A percentile compares a stretch with the other conserved stretches of the same genome.
These are phyloP conservation scores for Seiridium unicorne DNA, from an alignment of 2,329 filamentous ascomycete species.

Conservation along the genomic window DNA sequence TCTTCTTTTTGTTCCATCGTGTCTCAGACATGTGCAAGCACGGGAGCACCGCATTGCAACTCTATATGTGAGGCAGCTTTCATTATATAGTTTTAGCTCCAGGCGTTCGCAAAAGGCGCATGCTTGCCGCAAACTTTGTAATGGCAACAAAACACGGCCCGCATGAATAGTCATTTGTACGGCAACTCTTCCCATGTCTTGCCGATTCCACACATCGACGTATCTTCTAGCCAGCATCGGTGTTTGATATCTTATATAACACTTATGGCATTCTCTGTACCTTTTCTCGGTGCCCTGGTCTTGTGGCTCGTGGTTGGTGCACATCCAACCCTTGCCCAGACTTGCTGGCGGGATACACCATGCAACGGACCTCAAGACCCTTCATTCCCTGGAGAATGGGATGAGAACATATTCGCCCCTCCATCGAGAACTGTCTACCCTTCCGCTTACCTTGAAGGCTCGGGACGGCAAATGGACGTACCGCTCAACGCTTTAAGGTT, in stretches of 20 bases:
- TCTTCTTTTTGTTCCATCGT: too few species aligned
- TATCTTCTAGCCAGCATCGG: background rate
- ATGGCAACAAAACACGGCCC: too few species aligned
- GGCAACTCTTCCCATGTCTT: too few species aligned
- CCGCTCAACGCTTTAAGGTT: constrained; percentile 13
- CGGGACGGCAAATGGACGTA: constrained; percentile 12
- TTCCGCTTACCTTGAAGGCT: constrained; percentile 32
- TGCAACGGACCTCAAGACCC: constrained; percentile 48
- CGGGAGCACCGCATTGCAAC: too few species aligned
- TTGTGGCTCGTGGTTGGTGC: background rate
- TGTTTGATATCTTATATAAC: background rate
- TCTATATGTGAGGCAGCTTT: too few species aligned
- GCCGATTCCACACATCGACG: too few species aligned
- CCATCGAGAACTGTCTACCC: constrained; percentile 48
- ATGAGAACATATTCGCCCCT: constrained; percentile 56
- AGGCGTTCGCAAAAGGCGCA: too few species aligned
- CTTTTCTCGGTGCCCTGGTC: background rate
- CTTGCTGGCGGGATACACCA: constrained; percentile 54
- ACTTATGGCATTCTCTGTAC: background rate
- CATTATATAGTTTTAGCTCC: too few species aligned
- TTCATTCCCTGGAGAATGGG: constrained; percentile 57
- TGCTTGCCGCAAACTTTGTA: too few species aligned
- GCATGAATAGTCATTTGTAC: too few species aligned
- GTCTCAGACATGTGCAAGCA: too few species aligned
- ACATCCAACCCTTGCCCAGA: constrained; percentile 14